These are phyloP conservation scores for Sporothrix protearum DNA, from an alignment of 2,329 filamentous ascomycete genomes.

Conservation along the genomic window DNA sequence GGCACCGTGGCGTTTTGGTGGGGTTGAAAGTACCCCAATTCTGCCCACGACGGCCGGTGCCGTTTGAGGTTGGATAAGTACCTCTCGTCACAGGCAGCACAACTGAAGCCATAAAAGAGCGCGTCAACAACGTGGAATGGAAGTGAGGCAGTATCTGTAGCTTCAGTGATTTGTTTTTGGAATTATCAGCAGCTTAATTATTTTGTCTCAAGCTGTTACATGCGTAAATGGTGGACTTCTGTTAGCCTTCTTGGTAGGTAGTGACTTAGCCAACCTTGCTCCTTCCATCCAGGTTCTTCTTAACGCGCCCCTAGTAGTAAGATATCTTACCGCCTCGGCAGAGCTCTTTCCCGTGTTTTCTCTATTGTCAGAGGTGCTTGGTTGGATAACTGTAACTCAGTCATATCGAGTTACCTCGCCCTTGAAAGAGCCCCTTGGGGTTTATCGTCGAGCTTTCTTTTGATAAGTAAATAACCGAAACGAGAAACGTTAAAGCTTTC, in stretches of 20 bases:
- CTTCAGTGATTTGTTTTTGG: not conserved
- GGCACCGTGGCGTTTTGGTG: conserved; percentile 7
- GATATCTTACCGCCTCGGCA: conserved; percentile 13
- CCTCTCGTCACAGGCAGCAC: not conserved
- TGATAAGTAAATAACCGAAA: no score
- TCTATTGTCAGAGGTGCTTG: not conserved
- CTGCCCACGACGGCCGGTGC: not conserved
- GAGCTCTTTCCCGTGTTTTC: not conserved
- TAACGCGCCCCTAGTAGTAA: conserved; percentile 10
- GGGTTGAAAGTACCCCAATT: not conserved
- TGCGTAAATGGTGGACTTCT: not conserved
- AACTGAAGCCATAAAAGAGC: not conserved
- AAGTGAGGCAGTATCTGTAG: not conserved
- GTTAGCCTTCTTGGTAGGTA: not conserved
- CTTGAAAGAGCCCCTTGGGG: not conserved
- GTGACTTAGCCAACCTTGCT: not conserved
- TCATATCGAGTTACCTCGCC: not conserved
- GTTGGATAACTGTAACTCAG: no score
- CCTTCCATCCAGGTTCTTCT: conserved; percentile 1
- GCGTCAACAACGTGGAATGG: not conserved
- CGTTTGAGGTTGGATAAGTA: not conserved
- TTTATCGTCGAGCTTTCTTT: no score
- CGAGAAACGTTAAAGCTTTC: no score
- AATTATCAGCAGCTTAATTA: not conserved
- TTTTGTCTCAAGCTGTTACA: not conserved